Conservation (phyloP, 306 rosid species). For the Astragalus membranaceus region DNA sequence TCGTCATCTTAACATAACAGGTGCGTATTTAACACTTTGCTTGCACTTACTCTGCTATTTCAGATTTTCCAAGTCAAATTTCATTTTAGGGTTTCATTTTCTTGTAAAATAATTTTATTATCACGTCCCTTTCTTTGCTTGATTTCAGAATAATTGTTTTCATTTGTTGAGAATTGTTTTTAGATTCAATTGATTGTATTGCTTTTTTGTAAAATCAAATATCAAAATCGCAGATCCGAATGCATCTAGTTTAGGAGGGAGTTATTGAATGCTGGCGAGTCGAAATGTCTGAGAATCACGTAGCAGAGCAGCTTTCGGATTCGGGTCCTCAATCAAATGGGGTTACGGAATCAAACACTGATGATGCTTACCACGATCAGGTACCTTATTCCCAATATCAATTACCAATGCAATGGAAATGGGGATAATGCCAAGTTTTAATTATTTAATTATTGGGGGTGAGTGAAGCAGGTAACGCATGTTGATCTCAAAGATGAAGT, state of each 20-base stretch:
- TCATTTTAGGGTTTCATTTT: slow-evolving; percentile 20
- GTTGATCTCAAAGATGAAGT: slow-evolving; percentile 24
- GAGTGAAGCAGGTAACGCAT: slow-evolving; percentile 17
- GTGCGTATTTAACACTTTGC: slow-evolving; percentile 10
- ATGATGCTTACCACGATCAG: slow-evolving; percentile 20
- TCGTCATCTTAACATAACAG: slow-evolving; percentile 8
- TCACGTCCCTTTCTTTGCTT: neutral
- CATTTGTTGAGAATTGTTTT: neutral
- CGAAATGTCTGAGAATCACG: slow-evolving; percentile 57
- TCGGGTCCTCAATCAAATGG: slow-evolving; percentile 24
- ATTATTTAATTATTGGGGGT: slow-evolving; percentile 6
- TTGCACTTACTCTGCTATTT: slow-evolving; percentile 21
- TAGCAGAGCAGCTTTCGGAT: slow-evolving; percentile 14
- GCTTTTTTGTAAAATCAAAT: neutral
- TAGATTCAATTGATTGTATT: neutral
- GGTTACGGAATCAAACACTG: slow-evolving; percentile 20
- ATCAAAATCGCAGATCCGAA: slow-evolving; percentile 28
- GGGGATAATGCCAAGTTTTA: neutral
- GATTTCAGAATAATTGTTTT: no score
- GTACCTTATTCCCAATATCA: slow-evolving; percentile 5
- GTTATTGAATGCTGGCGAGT: slow-evolving; percentile 31
- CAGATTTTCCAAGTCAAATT: slow-evolving; percentile 7
- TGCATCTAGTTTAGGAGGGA: slow-evolving; percentile 23
- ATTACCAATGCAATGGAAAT: neutral
- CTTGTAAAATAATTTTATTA: neutral